Evolutionary conservation across 2,329 filamentous ascomycete species (phyloP).

Genomic region (Penicillium polonicum): DNA sequence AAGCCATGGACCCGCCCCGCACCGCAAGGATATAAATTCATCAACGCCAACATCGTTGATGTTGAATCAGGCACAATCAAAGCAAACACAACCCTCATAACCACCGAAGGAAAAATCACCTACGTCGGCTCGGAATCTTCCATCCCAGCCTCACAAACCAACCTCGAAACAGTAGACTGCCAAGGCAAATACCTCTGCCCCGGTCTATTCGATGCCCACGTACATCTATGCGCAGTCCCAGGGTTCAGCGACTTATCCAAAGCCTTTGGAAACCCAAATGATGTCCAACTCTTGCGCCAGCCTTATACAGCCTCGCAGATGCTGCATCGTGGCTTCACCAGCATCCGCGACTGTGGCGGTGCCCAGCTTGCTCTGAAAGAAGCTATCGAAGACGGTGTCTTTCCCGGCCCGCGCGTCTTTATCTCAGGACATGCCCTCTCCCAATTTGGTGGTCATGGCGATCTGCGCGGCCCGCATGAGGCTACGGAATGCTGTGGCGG

Average conservation of each 20-base stretch:
- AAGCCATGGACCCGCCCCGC: slow-evolving; percentile 26
- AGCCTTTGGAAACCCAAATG: slow-evolving; percentile 24
- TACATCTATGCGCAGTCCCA: slow-evolving; percentile 28
- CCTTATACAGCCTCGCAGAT: slow-evolving; percentile 43
- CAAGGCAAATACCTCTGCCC: slow-evolving; percentile 25
- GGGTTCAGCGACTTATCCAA: slow-evolving; percentile 23
- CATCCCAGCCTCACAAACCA: slow-evolving; percentile 6
- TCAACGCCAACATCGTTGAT: slow-evolving; percentile 27
- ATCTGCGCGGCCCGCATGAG: slow-evolving; percentile 44
- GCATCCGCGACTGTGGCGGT: slow-evolving; percentile 59
- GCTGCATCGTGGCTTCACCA: slow-evolving; percentile 59
- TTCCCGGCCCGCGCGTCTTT: slow-evolving; percentile 56
- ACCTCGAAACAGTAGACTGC: slow-evolving; percentile 18
- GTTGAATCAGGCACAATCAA: slow-evolving; percentile 20
- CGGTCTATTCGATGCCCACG: slow-evolving; percentile 29
- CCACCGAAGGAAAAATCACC: slow-evolving; percentile 21
- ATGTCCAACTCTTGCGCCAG: slow-evolving; percentile 24
- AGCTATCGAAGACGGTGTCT: slow-evolving; percentile 53
- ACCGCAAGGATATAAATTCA: slow-evolving; percentile 20
- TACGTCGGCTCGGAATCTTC: slow-evolving; percentile 13
- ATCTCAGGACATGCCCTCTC: slow-evolving; percentile 55
- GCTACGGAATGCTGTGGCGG: slow-evolving; percentile 53
- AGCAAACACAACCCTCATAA: slow-evolving; percentile 15
- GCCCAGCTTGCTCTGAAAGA: slow-evolving; percentile 51
- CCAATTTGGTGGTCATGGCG: slow-evolving; percentile 60